Base-by-base conservation (phyloP, 371 early-diverging fungal genomes). In the Mortierella sp. region DNA sequence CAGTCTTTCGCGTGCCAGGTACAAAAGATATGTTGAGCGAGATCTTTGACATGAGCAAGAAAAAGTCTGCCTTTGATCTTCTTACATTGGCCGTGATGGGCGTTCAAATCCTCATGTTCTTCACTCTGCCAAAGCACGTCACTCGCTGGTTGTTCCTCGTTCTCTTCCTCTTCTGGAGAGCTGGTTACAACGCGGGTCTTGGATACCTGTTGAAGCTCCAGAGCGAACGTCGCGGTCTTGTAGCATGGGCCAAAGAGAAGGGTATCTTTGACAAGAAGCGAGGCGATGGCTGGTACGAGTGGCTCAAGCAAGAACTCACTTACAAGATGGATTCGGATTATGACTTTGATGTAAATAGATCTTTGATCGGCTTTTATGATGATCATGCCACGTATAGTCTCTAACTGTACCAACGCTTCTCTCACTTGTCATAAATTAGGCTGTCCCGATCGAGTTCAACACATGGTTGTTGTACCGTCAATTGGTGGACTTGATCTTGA, bases 381-480 rank as follows among this genome's bases (percentile, higher is more conserved):
- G 36, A 38, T 28, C 13, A 94, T 95, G 16, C 95, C 96, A 47
- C 84, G 85, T 60, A 95, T 95, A 28, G 28, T 28, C 28, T 28
- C 28, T 28, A 28, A 28, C 28, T 28, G 28, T 28, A 28, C 28
- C 28, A 28, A 28, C 2, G 28, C 28, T 28, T 28, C 28, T 28
- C 28, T 28, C 28, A 28, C 28, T 28, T 28, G 28, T 2, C 28
- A 28, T 28, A 28, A 28, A 28, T 28, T 58, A 82, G 94, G 78
- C 87, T 4, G 90, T 92, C 33, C 97, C 98, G 2, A 84, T 96
- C 67, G 99, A 98, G 83, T 97, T 94, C 87, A 98, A 97, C 76
- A 91, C 95, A 4, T 98, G 99, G 99, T 88, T 98, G 63, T 86
- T 98, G 11, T 98, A 94, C 83, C 95, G 98, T 43, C 94, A 95